Base-by-base conservation (phyloP, 2,329 filamentous ascomycete species). In the Penicillium sp. region DNA sequence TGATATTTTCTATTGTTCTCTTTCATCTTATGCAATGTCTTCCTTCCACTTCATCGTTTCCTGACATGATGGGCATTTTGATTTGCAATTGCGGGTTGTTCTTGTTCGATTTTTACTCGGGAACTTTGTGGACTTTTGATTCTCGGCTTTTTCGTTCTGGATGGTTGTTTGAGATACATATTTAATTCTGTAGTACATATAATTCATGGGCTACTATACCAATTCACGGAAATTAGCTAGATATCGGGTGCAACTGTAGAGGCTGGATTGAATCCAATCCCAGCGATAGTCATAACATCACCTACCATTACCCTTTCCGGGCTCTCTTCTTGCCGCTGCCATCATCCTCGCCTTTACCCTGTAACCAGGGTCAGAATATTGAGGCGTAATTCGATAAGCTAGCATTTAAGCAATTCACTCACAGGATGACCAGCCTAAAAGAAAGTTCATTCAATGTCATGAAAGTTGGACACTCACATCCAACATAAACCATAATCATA, bases 161-260 rank as follows among this genome's bases (percentile, higher is more conserved):
- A 55, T 44, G 53, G 40, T 35, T 60, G 58, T 58, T 44, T 58
- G 53, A 33, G 33, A 60, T 60, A 67, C 54, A 67, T 61, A 67
- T 59, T 24, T 67, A 64, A 67, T 64, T 51, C 17, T 64, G 53
- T 61, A 67, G 65, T 67, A 67, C 59, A 67, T 67, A 67, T 64
- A 67, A 64, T 67, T 59, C n/a, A 44, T 33, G 38, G 37, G 40
- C 28, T 55, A 35, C 45, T 30, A 55, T 35, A 42, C 9, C 40
- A 44, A 24, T 22, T 10, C 10, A 10, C 10, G 4, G 5, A 9
- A 38, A 17, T 9, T 7, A n/a, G 7, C 1, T n/a, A 40, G 17
- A 40, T 37, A 12, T 37, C 13, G 17, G 13, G 10, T 4, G 35
- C 4, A 37, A 13, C 30, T 12, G 12, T 33, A 10, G 35, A 37